phyloP scores from a whole-genome alignment of 2,329 filamentous ascomycete genomes.

The Knufia fluminis region DNA sequence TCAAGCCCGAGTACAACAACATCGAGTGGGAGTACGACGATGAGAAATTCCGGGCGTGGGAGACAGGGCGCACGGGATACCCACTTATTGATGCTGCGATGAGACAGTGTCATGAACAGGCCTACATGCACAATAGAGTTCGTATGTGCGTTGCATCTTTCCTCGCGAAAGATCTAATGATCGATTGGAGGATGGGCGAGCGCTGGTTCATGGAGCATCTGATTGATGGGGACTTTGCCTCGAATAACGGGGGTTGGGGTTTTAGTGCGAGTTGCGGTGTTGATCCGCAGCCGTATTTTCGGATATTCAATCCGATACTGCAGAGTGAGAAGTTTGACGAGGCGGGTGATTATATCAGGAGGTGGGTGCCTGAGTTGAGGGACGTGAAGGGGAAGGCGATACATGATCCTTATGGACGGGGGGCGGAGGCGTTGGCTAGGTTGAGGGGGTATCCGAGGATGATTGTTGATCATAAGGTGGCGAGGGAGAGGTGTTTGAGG shows the following conservation, averaged over 20 bases:
- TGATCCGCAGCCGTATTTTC: slow-evolving; percentile 82
- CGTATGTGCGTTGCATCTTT: slow-evolving; percentile 80
- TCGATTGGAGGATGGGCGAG: slow-evolving; percentile 80
- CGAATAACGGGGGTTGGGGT: slow-evolving; percentile 65
- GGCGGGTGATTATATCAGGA: slow-evolving; percentile 68
- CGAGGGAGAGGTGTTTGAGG: slow-evolving; percentile 56
- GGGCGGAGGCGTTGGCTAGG: slow-evolving; percentile 49
- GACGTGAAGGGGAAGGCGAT: slow-evolving; percentile 47
- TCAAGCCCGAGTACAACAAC: slow-evolving; percentile 76
- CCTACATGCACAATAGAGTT: slow-evolving; percentile 77
- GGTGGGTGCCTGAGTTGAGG: slow-evolving; percentile 69
- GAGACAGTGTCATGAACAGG: slow-evolving; percentile 60
- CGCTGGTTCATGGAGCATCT: slow-evolving; percentile 72
- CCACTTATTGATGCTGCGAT: slow-evolving; percentile 82
- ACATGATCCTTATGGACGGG: slow-evolving; percentile 69
- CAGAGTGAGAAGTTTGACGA: slow-evolving; percentile 83
- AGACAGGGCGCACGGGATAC: slow-evolving; percentile 63
- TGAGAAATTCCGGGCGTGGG: slow-evolving; percentile 64
- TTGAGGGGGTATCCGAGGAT: slow-evolving; percentile 63
- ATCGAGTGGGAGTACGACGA: slow-evolving; percentile 72
- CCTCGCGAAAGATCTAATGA: slow-evolving; percentile 65
- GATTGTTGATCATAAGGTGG: slow-evolving; percentile 64
- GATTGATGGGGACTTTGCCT: slow-evolving; percentile 70
- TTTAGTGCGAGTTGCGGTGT: slow-evolving; percentile 61
- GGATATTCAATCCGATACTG: slow-evolving; percentile 76